A percentile compares a stretch with the other conserved stretches of the same genome.
These are phyloP conservation scores for Fusarium marasasianum DNA, from an alignment of 2,329 filamentous ascomycete species.

Conservation along the genomic window DNA sequence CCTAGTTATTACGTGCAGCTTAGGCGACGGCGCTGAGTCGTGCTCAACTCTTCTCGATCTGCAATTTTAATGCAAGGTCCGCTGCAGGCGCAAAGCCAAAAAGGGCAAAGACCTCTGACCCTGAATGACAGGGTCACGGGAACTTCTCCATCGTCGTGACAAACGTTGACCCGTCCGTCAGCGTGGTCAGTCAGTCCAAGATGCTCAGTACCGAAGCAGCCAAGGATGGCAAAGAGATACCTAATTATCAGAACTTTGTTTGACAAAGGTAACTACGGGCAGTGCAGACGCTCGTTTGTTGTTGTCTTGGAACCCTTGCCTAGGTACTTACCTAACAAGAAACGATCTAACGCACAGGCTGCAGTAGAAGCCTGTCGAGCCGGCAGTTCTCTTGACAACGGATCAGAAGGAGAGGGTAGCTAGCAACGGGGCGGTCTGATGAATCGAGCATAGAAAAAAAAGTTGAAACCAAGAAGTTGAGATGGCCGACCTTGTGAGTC, in stretches of 20 bases:
- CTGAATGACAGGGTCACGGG: slow-evolving; percentile 15
- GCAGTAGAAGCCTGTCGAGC: slow-evolving; percentile 17
- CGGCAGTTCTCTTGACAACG: slow-evolving; percentile 9
- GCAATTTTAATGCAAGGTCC: slow-evolving; percentile 30
- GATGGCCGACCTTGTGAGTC: not conserved
- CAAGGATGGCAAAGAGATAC: slow-evolving; percentile 8
- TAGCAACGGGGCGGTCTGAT: slow-evolving; percentile 9
- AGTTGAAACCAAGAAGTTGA: not conserved
- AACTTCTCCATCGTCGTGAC: slow-evolving; percentile 5
- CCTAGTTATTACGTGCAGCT: not conserved
- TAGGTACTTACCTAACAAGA: not conserved
- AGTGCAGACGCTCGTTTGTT: slow-evolving; percentile 3
- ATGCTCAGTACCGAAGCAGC: slow-evolving; percentile 12
- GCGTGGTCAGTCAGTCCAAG: slow-evolving; percentile 4
- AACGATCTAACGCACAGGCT: slow-evolving; percentile 16
- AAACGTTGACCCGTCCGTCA: slow-evolving; percentile 12
- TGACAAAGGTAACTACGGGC: slow-evolving; percentile 5
- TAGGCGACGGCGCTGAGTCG: not conserved
- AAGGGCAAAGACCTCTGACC: slow-evolving; percentile 15
- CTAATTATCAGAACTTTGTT: slow-evolving; percentile 5
- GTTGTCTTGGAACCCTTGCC: slow-evolving; percentile 10
- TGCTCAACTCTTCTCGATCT: slow-evolving; percentile 28
- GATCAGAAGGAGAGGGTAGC: slow-evolving; percentile 10
- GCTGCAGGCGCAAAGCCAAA: slow-evolving; percentile 15
- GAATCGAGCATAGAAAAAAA: slow-evolving; percentile 1